Percentiles rank a stretch among this genome's conserved stretches.
Evolutionary conservation across 139 green algal genomes (phyloP).

Genomic region (Pleodorina starrii): DNA sequence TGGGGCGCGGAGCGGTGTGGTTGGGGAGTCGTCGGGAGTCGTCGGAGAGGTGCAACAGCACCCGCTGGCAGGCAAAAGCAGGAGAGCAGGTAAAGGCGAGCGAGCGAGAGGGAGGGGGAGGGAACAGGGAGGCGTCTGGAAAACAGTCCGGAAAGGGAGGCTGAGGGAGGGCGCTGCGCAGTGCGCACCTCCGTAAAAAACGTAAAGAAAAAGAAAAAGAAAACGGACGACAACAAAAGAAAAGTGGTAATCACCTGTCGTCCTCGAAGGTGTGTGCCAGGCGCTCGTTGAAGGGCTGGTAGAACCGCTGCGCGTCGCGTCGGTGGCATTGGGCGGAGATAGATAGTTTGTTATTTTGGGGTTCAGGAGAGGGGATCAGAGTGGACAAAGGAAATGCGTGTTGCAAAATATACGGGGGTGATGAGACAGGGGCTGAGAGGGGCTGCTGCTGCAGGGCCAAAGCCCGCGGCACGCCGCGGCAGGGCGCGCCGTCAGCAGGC

Average conservation of each 20-base stretch:
- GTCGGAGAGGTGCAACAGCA: background rate
- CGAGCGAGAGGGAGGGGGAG: background rate
- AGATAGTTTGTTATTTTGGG: too few species aligned
- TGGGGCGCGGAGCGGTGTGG: background rate
- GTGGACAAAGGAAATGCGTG: background rate
- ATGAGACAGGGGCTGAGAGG: background rate
- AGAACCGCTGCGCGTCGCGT: background rate
- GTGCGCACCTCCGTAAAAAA: too few species aligned
- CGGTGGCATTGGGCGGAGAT: background rate
- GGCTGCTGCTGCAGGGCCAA: background rate
- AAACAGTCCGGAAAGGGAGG: background rate
- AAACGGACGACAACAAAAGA: background rate
- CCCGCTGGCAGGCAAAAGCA: background rate
- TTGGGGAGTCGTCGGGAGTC: background rate
- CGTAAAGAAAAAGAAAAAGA: too few species aligned
- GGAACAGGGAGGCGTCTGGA: background rate
- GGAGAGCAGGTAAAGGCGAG: background rate
- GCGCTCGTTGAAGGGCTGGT: conserved; percentile 40
- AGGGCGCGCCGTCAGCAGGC: background rate
- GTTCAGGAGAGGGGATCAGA: background rate
- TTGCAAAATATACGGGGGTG: background rate
- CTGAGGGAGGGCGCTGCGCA: background rate
- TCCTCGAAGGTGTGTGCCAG: conserved; percentile 3
- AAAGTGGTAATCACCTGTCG: background rate
- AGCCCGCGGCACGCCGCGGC: too few species aligned